Evolutionary conservation across 176 grass and related monocot species (phyloP), one percentile per base, ranked within the genome.

Genomic region (Carex parvula): DNA sequence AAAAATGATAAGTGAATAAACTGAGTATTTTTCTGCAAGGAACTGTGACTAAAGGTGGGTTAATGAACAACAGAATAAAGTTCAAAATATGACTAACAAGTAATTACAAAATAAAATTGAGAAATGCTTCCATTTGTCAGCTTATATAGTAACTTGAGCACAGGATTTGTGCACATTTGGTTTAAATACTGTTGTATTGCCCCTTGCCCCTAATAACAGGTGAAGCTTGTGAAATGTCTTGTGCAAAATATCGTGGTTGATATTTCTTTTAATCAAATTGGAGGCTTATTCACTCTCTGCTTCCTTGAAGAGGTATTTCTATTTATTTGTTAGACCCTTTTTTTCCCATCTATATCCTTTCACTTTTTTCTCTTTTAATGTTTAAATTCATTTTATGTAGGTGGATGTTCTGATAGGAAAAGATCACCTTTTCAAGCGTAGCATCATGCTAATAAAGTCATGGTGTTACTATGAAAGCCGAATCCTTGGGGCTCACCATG

Each of bases 401-500:
- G 93, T 95, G 84, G 91, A 98, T 90, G 5, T 83, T 54, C 60
- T 61, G 32, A 92, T 98, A 89, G 91, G 85, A 70, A 95, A 98
- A 35, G 60, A 85, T 6, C 86, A 98, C 70, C 84, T 98, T 52
- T 92, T 98, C 59, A 98, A 98, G 67, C 87, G 85, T 70, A 98
- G 96, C 81, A 89, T 98, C 85, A 89, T 98, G 85, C 84, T 98
- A 59, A 95, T 98, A 82, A 98, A 98, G 88, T 79, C 88, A 50
- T 98, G 93, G 93, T 98, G 96, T 82, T 95, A 95, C 84, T 98
- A 98, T 17, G 96, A 98, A 88, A 95, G 93, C 56, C 96, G 93
- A 55, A 95, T 98, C 82, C 96, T 98, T 84, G 96, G 96, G 68
- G 96, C 96, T 60, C 89, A 98, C 64, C 87, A 98, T 90, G 96